Evolutionary conservation across 345 rosid species (phyloP).

Genomic region (Melastoma malabathricum): DNA sequence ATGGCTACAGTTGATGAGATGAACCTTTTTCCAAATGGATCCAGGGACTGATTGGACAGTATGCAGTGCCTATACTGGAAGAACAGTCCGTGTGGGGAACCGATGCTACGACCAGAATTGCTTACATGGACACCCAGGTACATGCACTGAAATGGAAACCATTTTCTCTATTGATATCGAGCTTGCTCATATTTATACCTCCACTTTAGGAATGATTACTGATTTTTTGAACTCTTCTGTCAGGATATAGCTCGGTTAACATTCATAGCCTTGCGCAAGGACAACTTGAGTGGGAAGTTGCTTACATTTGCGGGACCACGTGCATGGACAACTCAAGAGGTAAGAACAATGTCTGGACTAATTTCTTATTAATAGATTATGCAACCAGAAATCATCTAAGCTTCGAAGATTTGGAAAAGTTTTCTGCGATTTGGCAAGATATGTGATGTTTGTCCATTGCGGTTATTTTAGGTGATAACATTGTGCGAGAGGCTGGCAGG

Average conservation of each 20-base stretch:
- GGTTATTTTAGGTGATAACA: constrained; percentile 58
- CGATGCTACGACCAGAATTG: constrained; percentile 90
- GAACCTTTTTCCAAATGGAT: not conserved
- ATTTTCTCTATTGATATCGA: not conserved
- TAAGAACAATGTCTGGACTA: constrained; percentile 12
- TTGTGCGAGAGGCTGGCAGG: constrained; percentile 94
- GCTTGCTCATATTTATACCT: not conserved
- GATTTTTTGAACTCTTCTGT: constrained; percentile 1
- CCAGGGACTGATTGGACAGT: constrained; percentile 91
- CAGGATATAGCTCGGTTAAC: constrained; percentile 93
- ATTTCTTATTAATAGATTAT: not conserved
- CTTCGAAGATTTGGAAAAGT: not conserved
- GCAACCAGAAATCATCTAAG: not conserved
- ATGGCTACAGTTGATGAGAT: not conserved
- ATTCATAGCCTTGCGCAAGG: constrained; percentile 70
- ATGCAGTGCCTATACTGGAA: constrained; percentile 89
- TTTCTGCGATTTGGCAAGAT: not conserved
- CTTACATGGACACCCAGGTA: constrained; percentile 98
- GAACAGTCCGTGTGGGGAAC: constrained; percentile 99
- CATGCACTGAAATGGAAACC: not conserved
- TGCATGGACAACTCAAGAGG: constrained; percentile 99
- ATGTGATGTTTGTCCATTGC: not conserved
- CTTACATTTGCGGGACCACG: constrained; percentile 95
- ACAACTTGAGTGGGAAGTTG: constrained; percentile 53
- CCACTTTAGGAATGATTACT: not conserved